Conservation (phyloP, 768 basidiomycete species). For the Phylloporus rhodoxanthus region DNA sequence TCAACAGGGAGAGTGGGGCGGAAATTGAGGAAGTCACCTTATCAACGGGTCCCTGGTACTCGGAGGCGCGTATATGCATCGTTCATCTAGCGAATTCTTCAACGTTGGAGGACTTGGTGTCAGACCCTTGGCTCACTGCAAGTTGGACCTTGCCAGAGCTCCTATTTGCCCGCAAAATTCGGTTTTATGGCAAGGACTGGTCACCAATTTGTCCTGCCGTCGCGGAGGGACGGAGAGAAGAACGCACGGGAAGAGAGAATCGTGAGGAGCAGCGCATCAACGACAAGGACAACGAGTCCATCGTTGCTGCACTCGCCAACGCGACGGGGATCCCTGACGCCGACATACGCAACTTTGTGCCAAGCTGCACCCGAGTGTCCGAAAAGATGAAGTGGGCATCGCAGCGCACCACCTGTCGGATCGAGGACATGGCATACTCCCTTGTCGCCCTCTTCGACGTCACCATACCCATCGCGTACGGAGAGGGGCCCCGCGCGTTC, state of each 20-base stretch:
- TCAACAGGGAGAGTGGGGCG: conserved; percentile 22
- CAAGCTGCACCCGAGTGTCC: conserved; percentile 12
- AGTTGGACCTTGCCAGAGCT: conserved; percentile 24
- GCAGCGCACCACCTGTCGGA: conserved; percentile 17
- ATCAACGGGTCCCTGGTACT: conserved; percentile 23
- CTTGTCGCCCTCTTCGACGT: conserved; percentile 22
- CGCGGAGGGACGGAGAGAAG: conserved; percentile 15
- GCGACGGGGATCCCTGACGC: conserved; percentile 19
- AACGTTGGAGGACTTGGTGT: conserved; percentile 17
- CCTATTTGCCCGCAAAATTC: conserved; percentile 18
- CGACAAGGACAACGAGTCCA: conserved; percentile 19
- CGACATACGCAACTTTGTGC: conserved; percentile 20
- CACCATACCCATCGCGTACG: conserved; percentile 19
- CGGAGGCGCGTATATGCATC: conserved; percentile 20
- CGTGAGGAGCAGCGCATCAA: conserved; percentile 18
- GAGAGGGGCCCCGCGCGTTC: conserved; percentile 21
- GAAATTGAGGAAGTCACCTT: conserved; percentile 27
- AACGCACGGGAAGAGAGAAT: conserved; percentile 1
- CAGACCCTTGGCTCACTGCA: conserved; percentile 21
- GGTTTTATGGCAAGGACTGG: conserved; percentile 24
- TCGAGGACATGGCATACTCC: conserved; percentile 22
- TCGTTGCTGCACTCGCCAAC: conserved; percentile 12
- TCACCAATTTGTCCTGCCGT: conserved; percentile 15
- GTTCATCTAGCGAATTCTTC: conserved; percentile 19
- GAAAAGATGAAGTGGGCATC: conserved; percentile 26